A percentile compares a stretch with the other conserved stretches of the same genome.
These are phyloP conservation scores for Marasmius tenuissimus DNA, from an alignment of 1,284 basidiomycete species.

Conservation along the genomic window DNA sequence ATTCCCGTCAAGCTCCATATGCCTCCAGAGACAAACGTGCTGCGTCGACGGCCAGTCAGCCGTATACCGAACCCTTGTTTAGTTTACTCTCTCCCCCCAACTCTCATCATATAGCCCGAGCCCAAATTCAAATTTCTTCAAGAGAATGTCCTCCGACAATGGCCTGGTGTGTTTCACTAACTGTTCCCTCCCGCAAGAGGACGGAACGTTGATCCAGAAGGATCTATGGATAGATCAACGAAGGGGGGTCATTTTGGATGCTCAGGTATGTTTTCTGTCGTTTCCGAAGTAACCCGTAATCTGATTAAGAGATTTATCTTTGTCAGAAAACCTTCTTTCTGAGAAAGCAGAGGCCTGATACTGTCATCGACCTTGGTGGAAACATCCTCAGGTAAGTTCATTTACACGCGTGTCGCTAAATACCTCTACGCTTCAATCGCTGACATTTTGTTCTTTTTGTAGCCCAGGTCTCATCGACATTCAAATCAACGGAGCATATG, in stretches of 20 bases:
- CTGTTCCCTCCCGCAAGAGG: conserved; percentile 73
- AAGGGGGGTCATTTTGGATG: conserved; percentile 68
- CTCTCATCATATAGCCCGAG: not conserved
- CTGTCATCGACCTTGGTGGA: conserved; percentile 65
- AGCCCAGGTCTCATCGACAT: conserved; percentile 80
- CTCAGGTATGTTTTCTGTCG: conserved; percentile 49
- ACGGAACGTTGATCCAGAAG: conserved; percentile 66
- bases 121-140: not conserved
- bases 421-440: conserved; percentile 3
- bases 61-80: not conserved
- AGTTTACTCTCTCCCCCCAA: not conserved
- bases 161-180: conserved; percentile 84
- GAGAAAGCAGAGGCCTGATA: conserved; percentile 59
- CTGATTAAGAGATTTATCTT: not conserved
- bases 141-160: conserved; percentile 45
- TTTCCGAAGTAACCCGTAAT: not conserved
- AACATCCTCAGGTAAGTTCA: conserved; percentile 67
- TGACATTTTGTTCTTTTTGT: conserved; percentile 3
- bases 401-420: not conserved
- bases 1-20: not conserved
- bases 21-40: not conserved
- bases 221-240: conserved; percentile 79
- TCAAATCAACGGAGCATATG: conserved; percentile 87
- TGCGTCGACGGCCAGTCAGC: not conserved
- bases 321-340: conserved; percentile 65